Conservation (phyloP, 2,329 filamentous ascomycete species). For the Exophiala aquamarina region DNA sequence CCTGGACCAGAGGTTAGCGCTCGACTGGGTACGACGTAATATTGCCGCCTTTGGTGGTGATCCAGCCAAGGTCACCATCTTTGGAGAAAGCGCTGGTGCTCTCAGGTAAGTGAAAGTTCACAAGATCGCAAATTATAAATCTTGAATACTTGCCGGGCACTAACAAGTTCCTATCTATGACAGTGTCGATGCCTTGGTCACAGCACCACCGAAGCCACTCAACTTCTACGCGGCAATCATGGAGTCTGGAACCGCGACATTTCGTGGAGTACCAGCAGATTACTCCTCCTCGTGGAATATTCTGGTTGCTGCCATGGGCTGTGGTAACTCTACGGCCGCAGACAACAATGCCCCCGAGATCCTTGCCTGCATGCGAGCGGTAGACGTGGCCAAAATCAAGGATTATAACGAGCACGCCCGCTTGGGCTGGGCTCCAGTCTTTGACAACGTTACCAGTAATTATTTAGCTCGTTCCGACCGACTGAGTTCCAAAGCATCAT, state of each 20-base stretch:
- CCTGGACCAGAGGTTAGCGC: conserved; percentile 29
- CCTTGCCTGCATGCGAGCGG: background rate
- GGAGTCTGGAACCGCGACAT: conserved; percentile 23
- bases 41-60: conserved; percentile 38
- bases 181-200: conserved; percentile 28
- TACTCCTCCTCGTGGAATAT: background rate
- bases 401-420: background rate
- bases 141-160: too few species aligned
- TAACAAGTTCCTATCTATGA: too few species aligned
- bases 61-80: conserved; percentile 38
- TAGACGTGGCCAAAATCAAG: background rate
- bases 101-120: conserved; percentile 4
- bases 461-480: background rate
- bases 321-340: background rate
- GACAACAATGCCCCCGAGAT: background rate
- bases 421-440: background rate
- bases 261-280: background rate
- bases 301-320: background rate
- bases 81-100: conserved; percentile 39
- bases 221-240: conserved; percentile 34
- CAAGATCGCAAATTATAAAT: too few species aligned
- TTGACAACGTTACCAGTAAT: background rate
- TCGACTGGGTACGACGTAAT: conserved; percentile 40
- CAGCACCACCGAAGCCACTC: conserved; percentile 21
- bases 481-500: background rate